Evolutionary conservation across 768 basidiomycete genomes (phyloP), one percentile per base, ranked within the genome.

Genomic region (Phanerochaete sordida): DNA sequence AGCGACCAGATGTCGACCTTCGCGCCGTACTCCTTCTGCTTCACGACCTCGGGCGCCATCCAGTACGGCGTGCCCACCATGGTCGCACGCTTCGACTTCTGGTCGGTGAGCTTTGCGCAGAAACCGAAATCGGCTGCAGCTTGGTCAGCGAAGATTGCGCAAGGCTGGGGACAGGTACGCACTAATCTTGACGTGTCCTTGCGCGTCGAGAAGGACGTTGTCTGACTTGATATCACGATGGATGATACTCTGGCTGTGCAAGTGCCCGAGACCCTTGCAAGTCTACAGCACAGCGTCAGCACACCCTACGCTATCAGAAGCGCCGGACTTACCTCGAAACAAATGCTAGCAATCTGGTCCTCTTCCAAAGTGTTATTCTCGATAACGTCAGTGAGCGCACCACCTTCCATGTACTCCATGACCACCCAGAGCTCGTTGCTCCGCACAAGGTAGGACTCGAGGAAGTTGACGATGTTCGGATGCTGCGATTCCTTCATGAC

Each of bases 21-120:
- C 26, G 93, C 92, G 48, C 95, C 94, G 69, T 97, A 97, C 73
- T 95, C 93, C 75, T 96, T 95, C 72, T 95, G 91, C 76, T 94
- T 95, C 68, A 97, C 94, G 55, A 97, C 93, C 73, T 97, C 95
- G n/a, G 95, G 95, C 2, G 95, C 95, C 95, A 97, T 97, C 95
- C 95, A 96, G 74, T 96, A 96, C 0, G 95, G 95, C 12, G 94
- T 96, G 33, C 95, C 95, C 3, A 97, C 94, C 95, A 96, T 96
- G n/a, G 94, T 96, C 30, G 94, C 94, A 55, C 95, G 90, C 74
- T 96, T 96, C 44, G 91, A 95, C 73, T 96, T 97, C 75, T 96
- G 92, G 68, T 95, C 94, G 1, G 95, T 95, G 28, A 98, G 80
- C 72, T 96, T 95, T 59, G 95, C 95, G 65, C 93, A 96, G 79